Base-by-base conservation (phyloP, 1,284 basidiomycete species). In the Ganoderma lucidum region DNA sequence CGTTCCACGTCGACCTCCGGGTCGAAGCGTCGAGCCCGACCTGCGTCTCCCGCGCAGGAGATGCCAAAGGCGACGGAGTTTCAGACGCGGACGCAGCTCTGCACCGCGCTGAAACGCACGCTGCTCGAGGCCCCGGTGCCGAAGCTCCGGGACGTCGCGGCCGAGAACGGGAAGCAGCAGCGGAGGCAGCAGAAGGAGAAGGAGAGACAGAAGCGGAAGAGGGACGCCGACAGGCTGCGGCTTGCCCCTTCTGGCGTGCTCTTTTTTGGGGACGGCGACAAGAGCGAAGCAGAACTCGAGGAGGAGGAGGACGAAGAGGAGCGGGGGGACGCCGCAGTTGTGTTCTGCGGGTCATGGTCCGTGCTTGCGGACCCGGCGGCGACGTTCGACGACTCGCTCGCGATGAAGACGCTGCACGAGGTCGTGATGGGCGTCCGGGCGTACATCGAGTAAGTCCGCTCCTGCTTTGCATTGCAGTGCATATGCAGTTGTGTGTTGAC, bases 321-420 rank as follows among this genome's bases (percentile, higher is more conserved):
- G n/a, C 32, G 9, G 15, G 32, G 12, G 15, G 39, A 55, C 9
- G 51, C 62, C 17, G 61, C 41, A 55, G 19, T n/a, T 23, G 66
- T 73, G n/a, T 73, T 73, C 66, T 51, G 51, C 9, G 72, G 72
- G 28, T 64, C 68, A 62, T 71, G 72, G 72, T 55, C 60, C 17
- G 68, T 69, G 28, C 39, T 68, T 2, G 63, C 53, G 14, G 70
- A 69, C 64, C 70, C 66, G 37, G 14, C 42, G 15, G 45, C 51
- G 15, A 58, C 45, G 32, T 35, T 69, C 62, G 72, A 73, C 68
- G 70, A 73, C 55, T 64, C 42, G 35, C 64, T 70, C 10, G 68
- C 59, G 59, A 45, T 73, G 30, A 70, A 70, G 68, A 65, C 61
- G 53, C 66, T 73, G 63, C 72, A 73, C 48, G 68, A 71, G n/a